A percentile compares a stretch with the other conserved stretches of the same genome.
Conservation (phyloP, 495 filamentous ascomycete genomes). For the Penicillium steckii region DNA sequence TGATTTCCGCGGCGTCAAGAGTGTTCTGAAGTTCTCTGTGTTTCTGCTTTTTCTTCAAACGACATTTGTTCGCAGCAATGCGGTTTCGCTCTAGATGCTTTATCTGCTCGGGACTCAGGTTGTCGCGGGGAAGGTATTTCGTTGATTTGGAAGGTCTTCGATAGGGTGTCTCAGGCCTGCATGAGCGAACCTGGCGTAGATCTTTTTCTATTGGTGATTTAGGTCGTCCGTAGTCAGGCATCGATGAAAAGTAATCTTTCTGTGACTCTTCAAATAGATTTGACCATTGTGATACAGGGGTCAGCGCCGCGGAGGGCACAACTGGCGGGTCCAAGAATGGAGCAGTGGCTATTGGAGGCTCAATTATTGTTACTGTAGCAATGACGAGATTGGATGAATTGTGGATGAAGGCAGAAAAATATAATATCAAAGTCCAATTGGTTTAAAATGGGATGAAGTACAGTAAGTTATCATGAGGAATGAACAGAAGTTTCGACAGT, state of each 20-base stretch:
- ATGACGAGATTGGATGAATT: too few species aligned
- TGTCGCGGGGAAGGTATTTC: not conserved
- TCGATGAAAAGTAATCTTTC: not conserved
- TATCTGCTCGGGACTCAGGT: not conserved
- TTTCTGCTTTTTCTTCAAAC: constrained; percentile 3
- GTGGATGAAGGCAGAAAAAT: too few species aligned
- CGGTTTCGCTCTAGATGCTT: constrained; percentile 6
- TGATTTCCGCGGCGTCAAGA: not conserved
- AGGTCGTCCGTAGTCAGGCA: not conserved
- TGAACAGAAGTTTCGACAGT: too few species aligned
- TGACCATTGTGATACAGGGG: not conserved
- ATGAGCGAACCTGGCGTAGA: not conserved
- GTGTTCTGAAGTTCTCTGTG: not conserved
- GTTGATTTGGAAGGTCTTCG: not conserved
- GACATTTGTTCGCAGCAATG: constrained; percentile 6
- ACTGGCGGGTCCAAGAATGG: not conserved
- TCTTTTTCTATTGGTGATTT: not conserved
- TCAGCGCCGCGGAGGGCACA: not conserved
- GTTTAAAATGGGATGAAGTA: too few species aligned
- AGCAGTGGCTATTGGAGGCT: not conserved
- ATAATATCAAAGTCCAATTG: too few species aligned
- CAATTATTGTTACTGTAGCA: too few species aligned
- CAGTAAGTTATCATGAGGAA: too few species aligned
- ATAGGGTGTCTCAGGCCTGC: not conserved
- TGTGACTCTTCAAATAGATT: not conserved